Conservation (phyloP, 2,329 filamentous ascomycete genomes). For the Corniculantispora saksenae region DNA sequence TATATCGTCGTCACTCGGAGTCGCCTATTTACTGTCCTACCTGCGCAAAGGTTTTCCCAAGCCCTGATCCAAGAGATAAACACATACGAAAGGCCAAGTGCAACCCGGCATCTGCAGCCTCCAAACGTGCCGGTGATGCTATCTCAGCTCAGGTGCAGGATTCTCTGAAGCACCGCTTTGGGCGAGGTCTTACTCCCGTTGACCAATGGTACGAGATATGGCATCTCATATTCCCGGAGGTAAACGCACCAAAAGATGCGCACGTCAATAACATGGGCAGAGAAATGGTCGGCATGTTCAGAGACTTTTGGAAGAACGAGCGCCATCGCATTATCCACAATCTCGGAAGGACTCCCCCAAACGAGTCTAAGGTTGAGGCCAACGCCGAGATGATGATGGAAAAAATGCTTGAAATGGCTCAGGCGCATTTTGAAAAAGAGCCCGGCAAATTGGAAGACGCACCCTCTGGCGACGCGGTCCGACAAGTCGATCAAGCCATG, state of each 20-base stretch:
- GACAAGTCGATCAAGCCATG: no score
- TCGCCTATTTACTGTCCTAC: conserved; percentile 19
- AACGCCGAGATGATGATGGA: conserved; percentile 4
- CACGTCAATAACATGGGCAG: conserved; percentile 19
- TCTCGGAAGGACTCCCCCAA: background rate
- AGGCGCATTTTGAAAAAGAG: conserved; percentile 6
- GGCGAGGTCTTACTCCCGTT: conserved; percentile 4
- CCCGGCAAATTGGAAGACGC: background rate
- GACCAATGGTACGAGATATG: conserved; percentile 25
- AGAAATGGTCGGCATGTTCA: conserved; percentile 21
- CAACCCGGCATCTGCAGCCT: background rate
- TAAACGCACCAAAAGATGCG: background rate
- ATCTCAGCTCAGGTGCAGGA: conserved; percentile 18
- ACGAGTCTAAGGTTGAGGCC: background rate
- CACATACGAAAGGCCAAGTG: conserved; percentile 13
- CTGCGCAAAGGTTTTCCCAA: conserved; percentile 15
- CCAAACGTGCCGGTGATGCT: conserved; percentile 1
- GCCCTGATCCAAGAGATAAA: conserved; percentile 1
- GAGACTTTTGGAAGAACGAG: conserved; percentile 19
- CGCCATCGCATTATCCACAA: conserved; percentile 2
- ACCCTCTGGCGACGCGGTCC: no score
- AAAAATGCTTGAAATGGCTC: conserved; percentile 14
- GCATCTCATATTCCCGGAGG: conserved; percentile 21
- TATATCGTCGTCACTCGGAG: conserved; percentile 20
- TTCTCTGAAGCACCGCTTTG: conserved; percentile 16